A percentile compares a stretch with the other conserved stretches of the same genome.
These are phyloP conservation scores for Singerocomus inundabilis DNA, from an alignment of 1,284 basidiomycete genomes.

Conservation along the genomic window DNA sequence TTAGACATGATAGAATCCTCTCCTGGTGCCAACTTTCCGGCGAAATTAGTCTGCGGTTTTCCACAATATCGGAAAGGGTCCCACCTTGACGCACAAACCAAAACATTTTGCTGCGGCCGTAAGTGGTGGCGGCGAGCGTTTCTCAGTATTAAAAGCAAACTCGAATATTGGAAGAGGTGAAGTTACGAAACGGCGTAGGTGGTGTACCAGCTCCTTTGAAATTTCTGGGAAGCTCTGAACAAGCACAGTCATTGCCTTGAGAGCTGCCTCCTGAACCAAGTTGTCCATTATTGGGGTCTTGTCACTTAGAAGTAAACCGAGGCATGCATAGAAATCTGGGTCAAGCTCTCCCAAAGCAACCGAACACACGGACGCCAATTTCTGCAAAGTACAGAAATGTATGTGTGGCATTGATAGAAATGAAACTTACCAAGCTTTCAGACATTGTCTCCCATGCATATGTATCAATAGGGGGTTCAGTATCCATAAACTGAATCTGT, in stretches of 20 bases:
- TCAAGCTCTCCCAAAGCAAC: conserved; percentile 74
- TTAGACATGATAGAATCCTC: conserved; percentile 93
- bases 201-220: conserved; percentile 73
- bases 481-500: conserved; percentile 79
- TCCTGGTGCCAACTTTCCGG: conserved; percentile 70
- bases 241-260: conserved; percentile 76
- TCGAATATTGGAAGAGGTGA: conserved; percentile 88
- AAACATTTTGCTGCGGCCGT: conserved; percentile 87
- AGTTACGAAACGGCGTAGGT: conserved; percentile 86
- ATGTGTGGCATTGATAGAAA: not conserved
- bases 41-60: conserved; percentile 2
- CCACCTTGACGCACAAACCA: conserved; percentile 84
- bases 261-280: conserved; percentile 80
- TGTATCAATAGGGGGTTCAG: conserved; percentile 74
- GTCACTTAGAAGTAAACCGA: conserved; percentile 79
- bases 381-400: conserved; percentile 46
- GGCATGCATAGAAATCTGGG: conserved; percentile 63
- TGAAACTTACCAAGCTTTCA: conserved; percentile 61
- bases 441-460: conserved; percentile 88
- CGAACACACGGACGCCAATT: conserved; percentile 84
- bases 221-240: conserved; percentile 86
- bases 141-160: conserved; percentile 75
- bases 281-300: conserved; percentile 79
- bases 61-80: not conserved
- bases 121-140: conserved; percentile 72